A percentile compares a stretch with the other conserved stretches of the same genome.
These are phyloP conservation scores for Thecaphora frezii DNA, from an alignment of 1,284 basidiomycete genomes.

Conservation along the genomic window DNA sequence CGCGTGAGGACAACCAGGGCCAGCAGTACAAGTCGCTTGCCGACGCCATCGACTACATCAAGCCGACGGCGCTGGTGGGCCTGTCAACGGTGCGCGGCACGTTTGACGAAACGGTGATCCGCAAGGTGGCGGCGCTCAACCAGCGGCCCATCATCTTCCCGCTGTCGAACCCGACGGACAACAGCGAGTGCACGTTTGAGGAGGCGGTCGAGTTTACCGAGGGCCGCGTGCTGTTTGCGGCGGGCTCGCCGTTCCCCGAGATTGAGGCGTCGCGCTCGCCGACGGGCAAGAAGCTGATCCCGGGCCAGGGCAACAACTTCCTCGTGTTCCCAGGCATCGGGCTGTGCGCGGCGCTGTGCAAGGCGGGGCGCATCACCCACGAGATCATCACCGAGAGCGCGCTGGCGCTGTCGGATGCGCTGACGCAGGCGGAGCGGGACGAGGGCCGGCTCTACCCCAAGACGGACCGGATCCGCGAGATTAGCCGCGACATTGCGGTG, in stretches of 20 bases:
- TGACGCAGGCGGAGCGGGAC: constrained; percentile 71
- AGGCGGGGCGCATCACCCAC: constrained; percentile 71
- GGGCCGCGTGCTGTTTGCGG: constrained; percentile 74
- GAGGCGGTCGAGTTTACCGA: constrained; percentile 77
- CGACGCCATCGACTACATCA: constrained; percentile 80
- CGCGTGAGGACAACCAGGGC: constrained; percentile 52
- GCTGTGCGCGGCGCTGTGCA: constrained; percentile 65
- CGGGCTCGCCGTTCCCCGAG: constrained; percentile 83
- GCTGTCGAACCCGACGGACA: constrained; percentile 85
- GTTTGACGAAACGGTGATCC: constrained; percentile 75
- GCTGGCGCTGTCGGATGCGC: constrained; percentile 74
- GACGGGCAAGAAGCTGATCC: constrained; percentile 69
- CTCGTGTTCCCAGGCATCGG: constrained; percentile 49
- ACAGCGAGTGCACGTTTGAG: constrained; percentile 73
- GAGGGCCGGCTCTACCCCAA: constrained; percentile 52
- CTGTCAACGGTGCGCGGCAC: constrained; percentile 84
- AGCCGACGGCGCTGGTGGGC: constrained; percentile 87
- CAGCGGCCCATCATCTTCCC: constrained; percentile 90
- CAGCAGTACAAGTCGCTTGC: constrained; percentile 63
- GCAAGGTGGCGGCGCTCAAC: constrained; percentile 82
- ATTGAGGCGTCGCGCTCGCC: constrained; percentile 61
- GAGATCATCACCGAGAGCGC: constrained; percentile 69
- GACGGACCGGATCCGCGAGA: constrained; percentile 50
- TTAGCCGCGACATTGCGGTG: constrained; percentile 47
- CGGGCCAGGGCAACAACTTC: constrained; percentile 90